phyloP scores from a whole-genome alignment of 768 basidiomycete species.

The Leucocoprinus birnbaumii region DNA sequence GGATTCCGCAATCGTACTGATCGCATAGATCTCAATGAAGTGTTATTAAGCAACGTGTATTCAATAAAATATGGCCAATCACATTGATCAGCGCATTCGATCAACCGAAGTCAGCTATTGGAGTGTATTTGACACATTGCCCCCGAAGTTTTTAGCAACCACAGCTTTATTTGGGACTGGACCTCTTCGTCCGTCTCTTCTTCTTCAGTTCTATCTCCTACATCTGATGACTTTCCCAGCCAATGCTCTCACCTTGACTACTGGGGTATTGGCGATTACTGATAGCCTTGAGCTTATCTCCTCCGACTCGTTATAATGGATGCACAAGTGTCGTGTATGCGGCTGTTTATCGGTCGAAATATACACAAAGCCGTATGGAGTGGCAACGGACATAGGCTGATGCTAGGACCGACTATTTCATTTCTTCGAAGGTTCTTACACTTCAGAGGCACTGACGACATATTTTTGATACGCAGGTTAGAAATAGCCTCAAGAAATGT shows the following conservation, averaged over 20 bases:
- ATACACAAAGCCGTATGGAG: background rate
- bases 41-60: background rate
- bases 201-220: background rate
- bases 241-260: background rate
- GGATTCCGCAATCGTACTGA: background rate
- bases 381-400: slow-evolving; percentile 1
- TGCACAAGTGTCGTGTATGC: background rate
- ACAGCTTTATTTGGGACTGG: background rate
- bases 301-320: background rate
- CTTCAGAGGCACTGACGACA: no score
- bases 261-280: background rate
- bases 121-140: slow-evolving; percentile 9
- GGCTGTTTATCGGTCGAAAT: background rate
- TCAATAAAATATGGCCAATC: background rate
- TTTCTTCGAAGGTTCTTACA: no score
- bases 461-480: no score
- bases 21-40: background rate
- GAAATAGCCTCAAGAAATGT: no score
- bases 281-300: slow-evolving; percentile 4
- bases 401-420: no score
- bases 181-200: background rate
- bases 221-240: slow-evolving; percentile 1
- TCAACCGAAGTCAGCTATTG: background rate
- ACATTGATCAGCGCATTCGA: background rate
- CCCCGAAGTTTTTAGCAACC: slow-evolving; percentile 1